A percentile compares a stretch with the other conserved stretches of the same genome.
phyloP scores from a whole-genome alignment of 1,284 basidiomycete species.

The Volvariella volvacea region DNA sequence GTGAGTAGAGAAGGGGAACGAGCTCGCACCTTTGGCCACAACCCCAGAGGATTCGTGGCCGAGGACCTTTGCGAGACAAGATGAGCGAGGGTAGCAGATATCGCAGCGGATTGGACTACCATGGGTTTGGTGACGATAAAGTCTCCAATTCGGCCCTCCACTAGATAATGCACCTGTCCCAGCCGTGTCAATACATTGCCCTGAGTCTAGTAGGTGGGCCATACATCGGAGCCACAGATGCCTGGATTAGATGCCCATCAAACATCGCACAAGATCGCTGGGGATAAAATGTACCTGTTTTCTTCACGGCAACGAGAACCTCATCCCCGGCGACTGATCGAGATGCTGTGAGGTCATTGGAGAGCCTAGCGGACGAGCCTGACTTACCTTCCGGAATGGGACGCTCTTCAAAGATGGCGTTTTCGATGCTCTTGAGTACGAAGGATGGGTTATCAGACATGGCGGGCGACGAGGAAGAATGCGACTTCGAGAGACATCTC shows the following conservation, averaged over 20 bases:
- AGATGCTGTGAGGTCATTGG: background rate
- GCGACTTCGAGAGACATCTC: constrained; percentile 1
- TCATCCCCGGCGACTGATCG: constrained; percentile 63
- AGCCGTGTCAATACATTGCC: constrained; percentile 9
- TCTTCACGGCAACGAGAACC: constrained; percentile 87
- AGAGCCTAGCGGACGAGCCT: background rate
- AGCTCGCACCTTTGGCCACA: constrained; percentile 41
- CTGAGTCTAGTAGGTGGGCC: constrained; percentile 6
- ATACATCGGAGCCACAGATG: constrained; percentile 86
- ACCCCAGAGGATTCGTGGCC: constrained; percentile 64
- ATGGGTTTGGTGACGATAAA: constrained; percentile 76
- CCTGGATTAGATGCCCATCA: constrained; percentile 36
- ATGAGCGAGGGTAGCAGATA: background rate
- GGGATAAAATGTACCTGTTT: constrained; percentile 58
- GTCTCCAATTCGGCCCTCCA: constrained; percentile 72
- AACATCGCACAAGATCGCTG: constrained; percentile 4
- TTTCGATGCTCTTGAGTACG: constrained; percentile 68
- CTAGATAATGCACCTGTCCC: constrained; percentile 66
- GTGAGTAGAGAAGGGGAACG: constrained; percentile 4
- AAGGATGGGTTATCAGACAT: constrained; percentile 79
- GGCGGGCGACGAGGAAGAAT: constrained; percentile 11
- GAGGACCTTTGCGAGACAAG: constrained; percentile 43
- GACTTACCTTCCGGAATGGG: constrained; percentile 68
- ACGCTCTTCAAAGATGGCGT: constrained; percentile 70
- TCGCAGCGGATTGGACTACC: background rate